Percentiles rank a stretch among this genome's conserved stretches.
Evolutionary conservation across 371 early-diverging fungal species (phyloP).

Genomic region (Syncephalis plumigaleata): DNA sequence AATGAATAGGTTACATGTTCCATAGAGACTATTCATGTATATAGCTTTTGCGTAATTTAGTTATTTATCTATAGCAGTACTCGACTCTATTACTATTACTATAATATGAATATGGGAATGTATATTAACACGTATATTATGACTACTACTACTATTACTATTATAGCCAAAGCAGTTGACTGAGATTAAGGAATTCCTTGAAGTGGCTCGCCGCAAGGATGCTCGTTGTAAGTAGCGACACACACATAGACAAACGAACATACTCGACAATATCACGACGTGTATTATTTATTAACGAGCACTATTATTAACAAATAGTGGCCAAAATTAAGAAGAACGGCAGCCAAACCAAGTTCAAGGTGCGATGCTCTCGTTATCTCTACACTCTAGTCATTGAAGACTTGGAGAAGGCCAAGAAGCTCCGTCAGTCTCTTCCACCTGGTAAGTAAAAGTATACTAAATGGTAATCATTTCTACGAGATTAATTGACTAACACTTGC

Average conservation of each 20-base stretch:
- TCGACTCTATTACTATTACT: too few relatives aligned
- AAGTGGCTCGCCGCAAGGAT: conserved; percentile 91
- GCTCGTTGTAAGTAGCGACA: conserved; percentile 68
- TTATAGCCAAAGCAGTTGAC: conserved; percentile 87
- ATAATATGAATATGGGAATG: too few relatives aligned
- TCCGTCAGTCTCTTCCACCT: conserved; percentile 82
- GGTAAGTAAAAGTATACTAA: conserved; percentile 27
- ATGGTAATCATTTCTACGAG: too few relatives aligned
- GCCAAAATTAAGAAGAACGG: conserved; percentile 96
- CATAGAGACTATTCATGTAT: too few relatives aligned
- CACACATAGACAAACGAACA: too few relatives aligned
- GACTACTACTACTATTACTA: background rate
- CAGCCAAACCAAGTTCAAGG: conserved; percentile 94
- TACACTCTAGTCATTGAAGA: conserved; percentile 95
- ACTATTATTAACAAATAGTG: conserved; percentile 23
- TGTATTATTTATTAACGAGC: too few relatives aligned
- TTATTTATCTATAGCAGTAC: too few relatives aligned
- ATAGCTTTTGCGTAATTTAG: too few relatives aligned
- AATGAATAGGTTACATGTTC: too few relatives aligned
- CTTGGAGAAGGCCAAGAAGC: conserved; percentile 90
- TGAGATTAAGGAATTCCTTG: conserved; percentile 97
- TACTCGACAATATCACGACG: too few relatives aligned
- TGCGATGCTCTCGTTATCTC: conserved; percentile 92
- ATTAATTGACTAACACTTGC: too few relatives aligned
- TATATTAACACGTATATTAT: too few relatives aligned